Conservation (phyloP, 2,329 filamentous ascomycete species). For the Epichloe coenophiala region DNA sequence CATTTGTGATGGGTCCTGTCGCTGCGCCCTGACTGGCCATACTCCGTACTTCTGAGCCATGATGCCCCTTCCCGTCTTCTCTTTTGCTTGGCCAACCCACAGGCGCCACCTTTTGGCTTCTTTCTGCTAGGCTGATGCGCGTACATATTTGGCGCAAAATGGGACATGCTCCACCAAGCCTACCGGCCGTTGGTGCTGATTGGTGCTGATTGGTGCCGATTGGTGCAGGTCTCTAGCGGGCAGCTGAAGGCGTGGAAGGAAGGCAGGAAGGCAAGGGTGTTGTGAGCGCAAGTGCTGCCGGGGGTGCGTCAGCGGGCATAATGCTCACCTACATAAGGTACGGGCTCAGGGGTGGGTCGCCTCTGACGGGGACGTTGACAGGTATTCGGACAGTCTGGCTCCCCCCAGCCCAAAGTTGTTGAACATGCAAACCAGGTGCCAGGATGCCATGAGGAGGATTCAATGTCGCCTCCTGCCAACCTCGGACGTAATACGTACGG, state of each 20-base stretch:
- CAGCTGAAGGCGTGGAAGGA: neutral
- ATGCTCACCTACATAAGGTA: too few species aligned
- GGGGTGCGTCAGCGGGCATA: too few species aligned
- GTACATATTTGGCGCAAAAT: slow-evolving; percentile 5
- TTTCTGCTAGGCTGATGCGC: slow-evolving; percentile 1
- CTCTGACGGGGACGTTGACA: too few species aligned
- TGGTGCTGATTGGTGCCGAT: neutral
- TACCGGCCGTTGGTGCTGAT: neutral
- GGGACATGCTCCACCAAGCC: slow-evolving; percentile 4
- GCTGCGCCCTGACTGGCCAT: neutral
- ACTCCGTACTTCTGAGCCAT: slow-evolving; percentile 5
- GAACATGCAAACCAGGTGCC: too few species aligned
- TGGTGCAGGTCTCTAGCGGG: neutral
- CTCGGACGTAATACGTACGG: too few species aligned
- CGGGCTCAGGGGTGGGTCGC: too few species aligned
- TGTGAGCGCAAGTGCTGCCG: too few species aligned
- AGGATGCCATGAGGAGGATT: too few species aligned
- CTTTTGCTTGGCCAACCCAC: slow-evolving; percentile 9
- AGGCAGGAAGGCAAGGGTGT: neutral
- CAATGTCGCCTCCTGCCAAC: too few species aligned
- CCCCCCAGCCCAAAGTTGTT: too few species aligned
- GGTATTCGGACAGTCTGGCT: too few species aligned
- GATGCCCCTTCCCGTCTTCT: slow-evolving; percentile 4
- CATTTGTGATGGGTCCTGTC: neutral
- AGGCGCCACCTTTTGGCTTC: neutral